Percentiles rank a stretch among this genome's conserved stretches.
Evolutionary conservation across 352 stramenopile species (phyloP).

Genomic region (Phytophthora citricola): DNA sequence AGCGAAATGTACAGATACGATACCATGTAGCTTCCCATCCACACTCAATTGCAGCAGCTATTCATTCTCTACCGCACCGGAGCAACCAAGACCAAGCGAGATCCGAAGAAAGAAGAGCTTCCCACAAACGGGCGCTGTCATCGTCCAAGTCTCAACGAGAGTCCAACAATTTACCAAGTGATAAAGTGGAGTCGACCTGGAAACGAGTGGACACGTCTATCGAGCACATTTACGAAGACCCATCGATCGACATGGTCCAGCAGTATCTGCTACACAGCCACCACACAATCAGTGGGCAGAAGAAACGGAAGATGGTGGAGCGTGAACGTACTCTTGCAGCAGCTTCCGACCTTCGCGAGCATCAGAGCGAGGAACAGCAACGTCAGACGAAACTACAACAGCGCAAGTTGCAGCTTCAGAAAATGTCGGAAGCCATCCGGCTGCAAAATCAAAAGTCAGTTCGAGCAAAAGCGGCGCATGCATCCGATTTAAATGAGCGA

Average conservation of each 20-base stretch:
- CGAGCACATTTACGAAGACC: slow-evolving; percentile 66
- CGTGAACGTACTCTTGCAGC: slow-evolving; percentile 51
- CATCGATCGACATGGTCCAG: slow-evolving; percentile 58
- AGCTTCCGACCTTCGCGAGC: slow-evolving; percentile 49
- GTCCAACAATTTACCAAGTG: neutral
- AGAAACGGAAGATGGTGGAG: slow-evolving; percentile 54
- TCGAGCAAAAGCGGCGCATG: slow-evolving; percentile 3
- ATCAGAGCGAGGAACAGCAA: slow-evolving; percentile 28
- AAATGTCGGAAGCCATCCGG: slow-evolving; percentile 66
- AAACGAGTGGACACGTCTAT: slow-evolving; percentile 56
- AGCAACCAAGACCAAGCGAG: neutral
- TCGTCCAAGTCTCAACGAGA: neutral
- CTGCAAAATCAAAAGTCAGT: slow-evolving; percentile 48
- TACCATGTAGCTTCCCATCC: slow-evolving; percentile 36
- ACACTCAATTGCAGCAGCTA: neutral
- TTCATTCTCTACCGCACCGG: neutral
- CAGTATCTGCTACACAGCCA: slow-evolving; percentile 46
- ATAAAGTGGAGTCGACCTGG: slow-evolving; percentile 32
- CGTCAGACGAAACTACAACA: slow-evolving; percentile 39
- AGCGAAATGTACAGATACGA: slow-evolving; percentile 5
- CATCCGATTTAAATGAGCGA: neutral
- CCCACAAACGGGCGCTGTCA: slow-evolving; percentile 13
- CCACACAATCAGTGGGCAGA: slow-evolving; percentile 23
- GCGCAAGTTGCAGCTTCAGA: slow-evolving; percentile 50
- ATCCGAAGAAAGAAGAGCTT: neutral